Conservation (phyloP, 495 filamentous ascomycete species). For the Penicillium coffeae region DNA sequence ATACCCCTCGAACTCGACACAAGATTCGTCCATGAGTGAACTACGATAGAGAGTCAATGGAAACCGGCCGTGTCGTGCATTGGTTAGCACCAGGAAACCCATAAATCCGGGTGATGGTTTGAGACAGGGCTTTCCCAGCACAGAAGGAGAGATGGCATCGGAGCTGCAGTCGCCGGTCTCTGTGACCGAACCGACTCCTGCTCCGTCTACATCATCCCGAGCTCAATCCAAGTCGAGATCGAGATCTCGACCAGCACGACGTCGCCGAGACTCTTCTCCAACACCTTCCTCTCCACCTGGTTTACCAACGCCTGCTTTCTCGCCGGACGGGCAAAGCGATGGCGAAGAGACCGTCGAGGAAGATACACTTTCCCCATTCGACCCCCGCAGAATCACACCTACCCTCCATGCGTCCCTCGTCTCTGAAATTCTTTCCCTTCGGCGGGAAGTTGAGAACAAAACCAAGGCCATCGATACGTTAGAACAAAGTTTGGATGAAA, state of each 20-base stretch:
- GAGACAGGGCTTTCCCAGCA: constrained; percentile 2
- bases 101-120: constrained; percentile 19
- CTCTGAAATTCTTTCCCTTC: constrained; percentile 83
- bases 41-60: constrained; percentile 22
- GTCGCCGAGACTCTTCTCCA: constrained; percentile 57
- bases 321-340: constrained; percentile 41
- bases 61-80: constrained; percentile 22
- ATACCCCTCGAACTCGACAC: not conserved
- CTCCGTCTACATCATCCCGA: constrained; percentile 65
- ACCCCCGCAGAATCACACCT: constrained; percentile 89
- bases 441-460: constrained; percentile 86
- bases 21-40: constrained; percentile 18
- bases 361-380: constrained; percentile 73
- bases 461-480: constrained; percentile 76
- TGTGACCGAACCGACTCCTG: constrained; percentile 51
- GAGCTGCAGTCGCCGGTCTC: constrained; percentile 20
- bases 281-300: constrained; percentile 61
- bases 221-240: constrained; percentile 47
- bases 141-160: constrained; percentile 24
- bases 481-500: constrained; percentile 68
- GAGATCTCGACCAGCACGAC: constrained; percentile 49
- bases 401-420: constrained; percentile 93
- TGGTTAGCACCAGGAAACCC: constrained; percentile 26
- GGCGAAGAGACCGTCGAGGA: constrained; percentile 61
- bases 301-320: constrained; percentile 43